Evolutionary conservation across 129 eudicot genomes (phyloP).

Genomic region (Flaveria robusta): DNA sequence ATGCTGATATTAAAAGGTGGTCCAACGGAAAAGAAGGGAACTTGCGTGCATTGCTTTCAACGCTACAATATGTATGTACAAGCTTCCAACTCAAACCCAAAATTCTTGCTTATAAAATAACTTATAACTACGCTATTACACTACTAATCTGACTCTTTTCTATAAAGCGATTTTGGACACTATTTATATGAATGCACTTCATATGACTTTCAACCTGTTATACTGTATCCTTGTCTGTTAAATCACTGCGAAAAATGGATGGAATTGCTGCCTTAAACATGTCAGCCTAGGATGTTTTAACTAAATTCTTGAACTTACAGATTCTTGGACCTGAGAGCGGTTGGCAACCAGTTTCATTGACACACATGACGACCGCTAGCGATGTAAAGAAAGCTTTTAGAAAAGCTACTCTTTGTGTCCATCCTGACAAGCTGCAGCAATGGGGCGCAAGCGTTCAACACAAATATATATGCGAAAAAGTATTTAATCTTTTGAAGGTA

Average conservation of each 20-base stretch:
- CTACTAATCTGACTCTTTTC: no score
- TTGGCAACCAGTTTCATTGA: conserved; percentile 78
- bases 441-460: conserved; percentile 89
- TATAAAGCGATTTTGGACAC: no score
- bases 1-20: conserved; percentile 92
- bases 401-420: conserved; percentile 88
- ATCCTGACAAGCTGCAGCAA: conserved; percentile 95
- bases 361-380: conserved; percentile 57
- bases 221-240: neutral
- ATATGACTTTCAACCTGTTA: no score
- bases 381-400: conserved; percentile 95
- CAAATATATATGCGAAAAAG: conserved; percentile 89
- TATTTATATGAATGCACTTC: no score
- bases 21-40: conserved; percentile 85
- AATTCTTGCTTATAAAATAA: neutral
- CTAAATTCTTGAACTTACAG: conserved; percentile 46
- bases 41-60: conserved; percentile 91
- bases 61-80: conserved; percentile 74
- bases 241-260: neutral
- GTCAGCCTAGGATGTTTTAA: neutral
- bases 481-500: conserved; percentile 95
- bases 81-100: neutral
- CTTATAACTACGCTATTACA: no score
- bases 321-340: conserved; percentile 87
- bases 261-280: neutral